A percentile compares a stretch with the other conserved stretches of the same genome.
Evolutionary conservation across 495 filamentous ascomycete genomes (phyloP).

Genomic region (Annulohypoxylon nitens): DNA sequence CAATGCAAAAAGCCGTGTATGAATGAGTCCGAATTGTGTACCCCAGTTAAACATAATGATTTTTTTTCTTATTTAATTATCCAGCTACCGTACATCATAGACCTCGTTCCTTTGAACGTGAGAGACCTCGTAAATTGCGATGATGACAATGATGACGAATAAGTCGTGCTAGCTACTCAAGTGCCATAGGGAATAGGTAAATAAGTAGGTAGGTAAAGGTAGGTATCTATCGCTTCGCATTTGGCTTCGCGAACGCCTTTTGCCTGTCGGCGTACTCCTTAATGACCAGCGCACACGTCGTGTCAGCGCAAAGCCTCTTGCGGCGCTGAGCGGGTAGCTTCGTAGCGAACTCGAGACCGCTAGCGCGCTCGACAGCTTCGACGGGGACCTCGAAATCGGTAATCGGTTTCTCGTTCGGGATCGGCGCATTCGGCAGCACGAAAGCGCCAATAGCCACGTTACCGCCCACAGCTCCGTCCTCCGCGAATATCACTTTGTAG

Average conservation of each 20-base stretch:
- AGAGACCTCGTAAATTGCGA: not conserved
- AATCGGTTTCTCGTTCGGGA: constrained; percentile 85
- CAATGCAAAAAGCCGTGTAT: constrained; percentile 15
- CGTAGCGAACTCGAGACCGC: constrained; percentile 88
- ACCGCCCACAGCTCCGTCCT: constrained; percentile 78
- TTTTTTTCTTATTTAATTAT: constrained; percentile 16
- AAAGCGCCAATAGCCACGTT: constrained; percentile 93
- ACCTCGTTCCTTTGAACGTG: not conserved
- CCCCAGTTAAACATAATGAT: not conserved
- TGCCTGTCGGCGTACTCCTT: constrained; percentile 79
- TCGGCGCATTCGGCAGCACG: constrained; percentile 92
- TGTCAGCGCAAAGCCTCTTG: constrained; percentile 86
- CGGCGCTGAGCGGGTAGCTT: constrained; percentile 79
- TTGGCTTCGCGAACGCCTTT: constrained; percentile 64
- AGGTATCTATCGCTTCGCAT: constrained; percentile 28
- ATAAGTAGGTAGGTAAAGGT: not conserved
- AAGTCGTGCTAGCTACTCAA: not conserved
- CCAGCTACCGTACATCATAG: constrained; percentile 11
- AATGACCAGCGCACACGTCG: constrained; percentile 82
- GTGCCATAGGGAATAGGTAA: not conserved
- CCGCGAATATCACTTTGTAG: constrained; percentile 97
- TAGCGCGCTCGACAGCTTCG: constrained; percentile 90
- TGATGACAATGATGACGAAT: not conserved
- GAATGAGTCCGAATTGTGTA: not conserved
- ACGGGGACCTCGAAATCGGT: constrained; percentile 93